These are phyloP conservation scores for Chloris gayana DNA, from an alignment of 176 grass and related monocot species.

Conservation along the genomic window DNA sequence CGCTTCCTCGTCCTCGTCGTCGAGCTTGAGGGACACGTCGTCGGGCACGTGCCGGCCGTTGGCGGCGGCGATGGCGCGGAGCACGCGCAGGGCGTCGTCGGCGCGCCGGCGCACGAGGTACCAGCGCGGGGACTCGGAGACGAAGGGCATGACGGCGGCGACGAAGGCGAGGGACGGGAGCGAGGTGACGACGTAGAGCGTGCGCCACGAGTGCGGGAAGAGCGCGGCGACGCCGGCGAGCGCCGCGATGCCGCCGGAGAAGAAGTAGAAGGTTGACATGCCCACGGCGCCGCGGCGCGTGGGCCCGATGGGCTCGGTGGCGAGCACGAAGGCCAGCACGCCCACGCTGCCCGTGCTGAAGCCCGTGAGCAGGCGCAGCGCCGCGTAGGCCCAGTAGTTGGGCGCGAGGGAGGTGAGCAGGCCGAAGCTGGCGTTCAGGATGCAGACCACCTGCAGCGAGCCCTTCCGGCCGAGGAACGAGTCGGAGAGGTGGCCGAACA, in stretches of 20 bases:
- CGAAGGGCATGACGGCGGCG: conserved; percentile 56
- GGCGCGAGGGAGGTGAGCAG: conserved; percentile 67
- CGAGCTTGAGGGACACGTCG: conserved; percentile 52
- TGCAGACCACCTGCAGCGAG: conserved; percentile 52
- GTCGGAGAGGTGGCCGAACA: conserved; percentile 88
- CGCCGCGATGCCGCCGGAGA: conserved; percentile 73
- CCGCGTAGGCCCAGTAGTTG: conserved; percentile 56
- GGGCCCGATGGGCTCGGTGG: conserved; percentile 78
- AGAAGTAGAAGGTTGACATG: conserved; percentile 89
- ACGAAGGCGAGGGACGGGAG: conserved; percentile 63
- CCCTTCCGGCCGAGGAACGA: conserved; percentile 77
- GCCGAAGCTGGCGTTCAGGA: conserved; percentile 74
- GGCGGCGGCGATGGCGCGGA: conserved; percentile 50
- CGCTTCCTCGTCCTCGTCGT: conserved; percentile 44
- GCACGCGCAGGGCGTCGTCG: conserved; percentile 52
- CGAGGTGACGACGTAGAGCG: conserved; percentile 76
- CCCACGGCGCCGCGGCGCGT: conserved; percentile 54
- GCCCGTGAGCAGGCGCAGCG: conserved; percentile 76
- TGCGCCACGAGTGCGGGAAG: conserved; percentile 59
- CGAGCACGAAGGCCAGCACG: conserved; percentile 83
- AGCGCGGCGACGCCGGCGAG: conserved; percentile 67
- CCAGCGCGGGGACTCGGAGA: conserved; percentile 84
- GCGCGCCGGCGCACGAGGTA: conserved; percentile 71
- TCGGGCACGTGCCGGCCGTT: conserved; percentile 55
- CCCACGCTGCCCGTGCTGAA: conserved; percentile 87